Evolutionary conservation across 768 basidiomycete species (phyloP), one percentile per base, ranked within the genome.

Genomic region (Pisolithus orientalis): DNA sequence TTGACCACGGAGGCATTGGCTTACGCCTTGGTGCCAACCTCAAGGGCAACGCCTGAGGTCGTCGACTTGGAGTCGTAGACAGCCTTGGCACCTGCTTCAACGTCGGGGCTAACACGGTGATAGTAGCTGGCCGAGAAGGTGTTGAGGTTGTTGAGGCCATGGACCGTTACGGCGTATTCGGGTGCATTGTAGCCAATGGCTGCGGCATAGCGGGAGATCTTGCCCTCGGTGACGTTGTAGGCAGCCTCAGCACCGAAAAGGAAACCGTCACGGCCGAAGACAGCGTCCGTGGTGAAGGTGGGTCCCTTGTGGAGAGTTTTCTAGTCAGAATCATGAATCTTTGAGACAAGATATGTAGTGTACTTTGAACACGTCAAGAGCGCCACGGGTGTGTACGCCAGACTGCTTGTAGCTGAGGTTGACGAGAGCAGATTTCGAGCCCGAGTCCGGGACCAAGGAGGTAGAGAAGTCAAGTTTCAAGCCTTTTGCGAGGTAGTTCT

Each of bases 111-210:
- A 68, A 96, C 93, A 56, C 88, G 87, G 82, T 99, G 96, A 80
- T 97, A 98, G 82, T 98, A 99, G 71, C 87, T 90, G 54, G 95
- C 96, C 49, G 87, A 79, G 78, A 94, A 97, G 63, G 85, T 86
- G 69, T 85, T 87, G 70, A 96, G 73, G 82, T 96, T 98, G 78
- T 90, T 87, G 66, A 97, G 83, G 59, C 87, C 92, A 73, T 97
- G 94, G 54, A 98, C 59, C 65, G 94, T 92, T 69, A 97, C 82
- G 55, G 94, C 87, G 71, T 94, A 95, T 69, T 97, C 91, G 32
- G 94, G 91, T 39, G 95, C 94, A 66, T 90, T 93, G 83, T 87
- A 98, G 62, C 95, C 96, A 61, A 90, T 68, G 49, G 94, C 95
- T 60, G 88, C 80, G 51, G 92, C 87, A 74, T 96, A 99, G 64